Evolutionary conservation across 345 rosid species (phyloP), one percentile per base, ranked within the genome.

Genomic region (Hevea brasiliensis): DNA sequence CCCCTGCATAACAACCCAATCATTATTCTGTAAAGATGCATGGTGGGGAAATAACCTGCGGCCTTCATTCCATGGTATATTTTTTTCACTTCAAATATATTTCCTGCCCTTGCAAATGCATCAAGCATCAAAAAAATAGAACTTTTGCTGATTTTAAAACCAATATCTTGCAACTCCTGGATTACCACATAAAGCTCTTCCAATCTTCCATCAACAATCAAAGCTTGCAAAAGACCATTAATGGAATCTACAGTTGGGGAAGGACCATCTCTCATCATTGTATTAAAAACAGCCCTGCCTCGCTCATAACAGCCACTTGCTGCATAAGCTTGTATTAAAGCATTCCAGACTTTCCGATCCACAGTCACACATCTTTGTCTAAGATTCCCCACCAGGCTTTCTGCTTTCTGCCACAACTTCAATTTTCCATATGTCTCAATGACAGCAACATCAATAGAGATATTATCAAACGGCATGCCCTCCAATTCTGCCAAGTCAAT

Each of bases 31-130:
- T 90, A 94, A 77, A 94, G 92, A 85, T 92, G 97, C 91, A 92
- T 90, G 54, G 92, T 90, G 9, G 98, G 98, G 71, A 88, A 85
- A 80, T 94, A 91, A 65, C 98, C 98, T 1, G 90, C 95, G 77
- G 98, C 98, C 84, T 87, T 92, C 98, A 94, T 92, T 79, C 98
- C 95, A 75, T 81, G 80, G 80, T 92, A 92, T 81, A 92, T 90
- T 82, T 94, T 94, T 88, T 88, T 89, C 69, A 87, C 97, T 87
- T 94, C 98, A 79, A 88, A 84, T 72, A 92, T 77, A 78, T 94
- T 89, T 75, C 94, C 95, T 58, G 86, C 87, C 73, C 76, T 80
- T 55, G 92, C 89, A 84, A 94, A 94, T 76, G 98, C 97, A 67
- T 90, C 91, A 60, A 94, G 93, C 89, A 87, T 92, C 83, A 92